A percentile compares a stretch with the other conserved stretches of the same genome.
Evolutionary conservation across 2,329 filamentous ascomycete genomes (phyloP).

Genomic region (Exutisphaerella laricina): DNA sequence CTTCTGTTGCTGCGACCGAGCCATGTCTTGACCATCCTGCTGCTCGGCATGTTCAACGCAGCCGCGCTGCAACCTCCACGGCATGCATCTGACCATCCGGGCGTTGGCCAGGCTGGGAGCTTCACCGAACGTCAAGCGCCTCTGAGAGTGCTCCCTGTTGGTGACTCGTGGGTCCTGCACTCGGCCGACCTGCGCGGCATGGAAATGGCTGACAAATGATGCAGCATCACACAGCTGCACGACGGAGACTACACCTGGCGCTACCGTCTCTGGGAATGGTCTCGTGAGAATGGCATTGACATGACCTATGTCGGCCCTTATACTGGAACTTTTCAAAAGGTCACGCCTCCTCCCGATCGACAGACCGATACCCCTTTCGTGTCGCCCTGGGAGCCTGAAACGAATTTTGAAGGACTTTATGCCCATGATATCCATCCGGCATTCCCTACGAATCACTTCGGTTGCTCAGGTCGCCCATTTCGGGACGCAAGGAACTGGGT

Average conservation of each 20-base stretch:
- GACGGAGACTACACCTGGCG: conserved; percentile 2
- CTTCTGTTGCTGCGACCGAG: too few species aligned
- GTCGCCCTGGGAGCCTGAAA: not conserved
- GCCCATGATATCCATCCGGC: not conserved
- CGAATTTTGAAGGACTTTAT: not conserved
- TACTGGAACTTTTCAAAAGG: not conserved
- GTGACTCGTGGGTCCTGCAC: not conserved
- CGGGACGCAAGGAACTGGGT: not conserved
- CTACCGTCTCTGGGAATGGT: conserved; percentile 4
- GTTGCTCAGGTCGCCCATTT: not conserved
- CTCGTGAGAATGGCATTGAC: not conserved
- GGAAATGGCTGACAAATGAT: not conserved
- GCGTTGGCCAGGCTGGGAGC: too few species aligned
- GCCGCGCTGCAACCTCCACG: too few species aligned
- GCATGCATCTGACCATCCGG: too few species aligned
- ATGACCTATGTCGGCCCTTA: not conserved
- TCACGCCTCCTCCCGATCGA: not conserved
- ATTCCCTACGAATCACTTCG: not conserved
- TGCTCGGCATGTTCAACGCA: too few species aligned
- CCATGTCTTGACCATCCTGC: too few species aligned
- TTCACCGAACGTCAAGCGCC: too few species aligned
- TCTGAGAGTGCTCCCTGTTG: not conserved
- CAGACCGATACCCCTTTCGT: not conserved
- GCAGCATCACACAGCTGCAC: not conserved
- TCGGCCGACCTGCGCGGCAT: not conserved